Evolutionary conservation across 2,329 filamentous ascomycete species (phyloP), one percentile per base, ranked within the genome.

Genomic region (Xylaria sp.): DNA sequence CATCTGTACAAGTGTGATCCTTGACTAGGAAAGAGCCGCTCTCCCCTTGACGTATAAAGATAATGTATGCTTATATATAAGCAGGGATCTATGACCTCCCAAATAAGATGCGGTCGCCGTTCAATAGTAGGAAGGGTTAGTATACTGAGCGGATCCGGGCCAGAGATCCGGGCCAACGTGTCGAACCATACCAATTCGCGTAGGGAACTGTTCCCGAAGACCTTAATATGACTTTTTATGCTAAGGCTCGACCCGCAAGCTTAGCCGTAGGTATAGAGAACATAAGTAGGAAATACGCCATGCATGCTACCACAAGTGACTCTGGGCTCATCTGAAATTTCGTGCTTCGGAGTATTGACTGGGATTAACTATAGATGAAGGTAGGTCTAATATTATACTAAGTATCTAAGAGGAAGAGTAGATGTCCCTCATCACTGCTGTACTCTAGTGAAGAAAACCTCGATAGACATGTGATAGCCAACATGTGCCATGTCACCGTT

Each of bases 161-260:
- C 48, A 54, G 58, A 23, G 42, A 48, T 16, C 58, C 40, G 51
- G 58, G 64, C 42, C 23, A 50, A 55, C 29, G 5, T 51, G 10
- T 55, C 35, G 6, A 40, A 21, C 12, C 21, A 37, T 25, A 21
- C 48, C 12, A 40, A 60, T 25, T 55, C 12, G 8, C 32, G 44
- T 23, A 48, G 44, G 21, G 51, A 58, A 64, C 32, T 40, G 25
- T 32, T 23, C 35, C 47, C n/a, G 42, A 47, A 47, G 8, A 9
- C 9, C 42, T 44, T 32, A 42, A 51, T 64, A 23, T 40, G 12
- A 18, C 37, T 40, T 40, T 3, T 18, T 16, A 13, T 40, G 37
- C 37, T 18, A 40, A 5, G 37, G 16, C 16, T 10, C 5, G 48
- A 23, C 21, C 32, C 53, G n/a, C 21, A 21, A 57, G 53, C 25